Percentiles rank a stretch among this genome's conserved stretches.
Evolutionary conservation across 352 stramenopile species (phyloP).

Genomic region (Phytophthora europaea): DNA sequence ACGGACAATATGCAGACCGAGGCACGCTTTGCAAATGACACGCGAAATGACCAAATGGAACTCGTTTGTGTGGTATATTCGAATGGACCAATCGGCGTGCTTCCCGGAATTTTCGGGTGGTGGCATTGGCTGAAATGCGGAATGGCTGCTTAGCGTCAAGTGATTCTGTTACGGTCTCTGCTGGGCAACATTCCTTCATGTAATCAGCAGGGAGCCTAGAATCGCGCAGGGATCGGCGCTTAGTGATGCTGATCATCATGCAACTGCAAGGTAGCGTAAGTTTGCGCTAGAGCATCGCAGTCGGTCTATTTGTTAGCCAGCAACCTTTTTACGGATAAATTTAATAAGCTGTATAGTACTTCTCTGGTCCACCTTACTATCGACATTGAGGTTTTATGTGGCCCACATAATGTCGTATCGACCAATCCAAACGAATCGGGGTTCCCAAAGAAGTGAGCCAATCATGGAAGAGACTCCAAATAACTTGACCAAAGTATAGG

Average conservation of each 20-base stretch:
- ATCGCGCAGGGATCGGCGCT: neutral
- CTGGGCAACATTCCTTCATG: neutral
- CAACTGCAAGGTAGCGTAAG: neutral
- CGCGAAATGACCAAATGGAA: neutral
- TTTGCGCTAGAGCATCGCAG: neutral
- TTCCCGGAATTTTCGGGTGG: neutral
- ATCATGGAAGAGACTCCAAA: too few relatives aligned
- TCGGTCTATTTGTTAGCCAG: too few relatives aligned
- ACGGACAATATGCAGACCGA: neutral
- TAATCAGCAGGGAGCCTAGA: conserved; percentile 8
- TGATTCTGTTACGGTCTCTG: conserved; percentile 23
- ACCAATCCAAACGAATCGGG: too few relatives aligned
- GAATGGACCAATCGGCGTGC: neutral
- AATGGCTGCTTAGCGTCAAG: neutral
- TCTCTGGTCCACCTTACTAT: too few relatives aligned
- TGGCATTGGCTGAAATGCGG: conserved; percentile 20
- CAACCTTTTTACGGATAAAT: too few relatives aligned
- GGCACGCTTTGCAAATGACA: conserved; percentile 5
- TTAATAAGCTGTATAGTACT: too few relatives aligned
- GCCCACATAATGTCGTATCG: too few relatives aligned
- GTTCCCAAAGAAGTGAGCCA: too few relatives aligned
- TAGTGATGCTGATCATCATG: neutral
- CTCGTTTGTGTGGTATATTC: neutral
- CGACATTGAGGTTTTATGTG: too few relatives aligned
- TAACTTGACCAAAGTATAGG: too few relatives aligned